Base-by-base conservation (phyloP, 164 flowering plant genomes). In the Nymphaea thermarum region DNA sequence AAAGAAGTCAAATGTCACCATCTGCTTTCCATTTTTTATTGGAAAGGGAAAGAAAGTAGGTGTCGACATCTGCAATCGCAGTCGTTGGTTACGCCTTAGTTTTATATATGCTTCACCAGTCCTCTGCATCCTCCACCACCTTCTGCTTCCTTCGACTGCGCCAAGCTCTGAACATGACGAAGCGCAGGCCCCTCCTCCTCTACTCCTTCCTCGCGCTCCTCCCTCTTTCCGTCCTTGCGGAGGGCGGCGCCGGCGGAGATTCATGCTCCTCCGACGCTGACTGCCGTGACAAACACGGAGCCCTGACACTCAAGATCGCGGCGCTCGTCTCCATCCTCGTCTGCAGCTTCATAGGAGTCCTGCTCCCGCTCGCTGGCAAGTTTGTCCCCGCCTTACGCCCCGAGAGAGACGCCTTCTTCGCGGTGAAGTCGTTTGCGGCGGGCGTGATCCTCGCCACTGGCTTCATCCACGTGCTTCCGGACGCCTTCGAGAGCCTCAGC, bases 391-490 rank as follows among this genome's bases (percentile, higher is more conserved):
- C 70, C 6, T 60, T 82, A 3, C 60, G 51, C 1, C 77, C 81
- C 0, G 82, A 80, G 25, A 73, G 65, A 17, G 60, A 67, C 43
- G 14, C 73, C 0, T 80, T 82, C 70, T 74, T 80, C 71, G 6
- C 74, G 6, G 67, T 78, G 59, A 82, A 80, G 67, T 77, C 85
- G 2, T 82, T 79, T 45, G 81, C 84, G 0, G 84, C 81, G 2
- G 84, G 84, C 0, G 84, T 82, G 10, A 82, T 82, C 11, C 71
- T 82, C 0, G 71, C 82, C 3, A 77, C 82, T 5, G 85, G 81
- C 4, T 75, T 82, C 51, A 71, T 82, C 6, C 86, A 83, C 67
- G 74, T 83, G 2, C 67, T 83, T 0, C 84, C 84, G 1, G 82
- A 79, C 12, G 84, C 82, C 0, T 75, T 69, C 36, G 75, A 76